Percentiles rank a stretch among this genome's conserved stretches.
phyloP scores from a whole-genome alignment of 2,329 filamentous ascomycete species.

The Claviceps monticola region DNA sequence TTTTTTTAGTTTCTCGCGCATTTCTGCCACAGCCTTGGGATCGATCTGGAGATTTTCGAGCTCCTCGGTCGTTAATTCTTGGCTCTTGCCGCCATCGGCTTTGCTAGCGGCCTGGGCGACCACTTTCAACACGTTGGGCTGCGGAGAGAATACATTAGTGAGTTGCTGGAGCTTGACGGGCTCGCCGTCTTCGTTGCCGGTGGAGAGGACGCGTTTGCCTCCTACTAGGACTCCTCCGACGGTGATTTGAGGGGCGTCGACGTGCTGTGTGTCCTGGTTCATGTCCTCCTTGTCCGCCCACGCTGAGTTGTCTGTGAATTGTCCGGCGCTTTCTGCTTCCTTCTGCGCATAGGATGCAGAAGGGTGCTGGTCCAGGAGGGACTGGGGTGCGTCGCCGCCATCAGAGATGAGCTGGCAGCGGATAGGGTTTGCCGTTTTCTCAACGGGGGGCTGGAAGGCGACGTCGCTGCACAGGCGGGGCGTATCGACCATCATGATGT shows the following conservation, averaged over 20 bases:
- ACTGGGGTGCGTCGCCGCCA: conserved; percentile 30
- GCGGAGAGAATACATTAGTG: conserved; percentile 15
- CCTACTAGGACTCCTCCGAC: conserved; percentile 42
- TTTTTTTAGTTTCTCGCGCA: conserved; percentile 54
- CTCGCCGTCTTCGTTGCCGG: conserved; percentile 32
- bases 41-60: conserved; percentile 55
- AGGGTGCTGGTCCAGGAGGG: conserved; percentile 15
- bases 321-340: conserved; percentile 10
- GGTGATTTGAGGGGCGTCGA: conserved; percentile 18
- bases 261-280: conserved; percentile 18
- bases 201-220: conserved; percentile 33
- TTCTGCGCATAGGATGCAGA: conserved; percentile 19
- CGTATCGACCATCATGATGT: conserved; percentile 86
- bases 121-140: conserved; percentile 19
- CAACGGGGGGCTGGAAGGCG: conserved; percentile 70
- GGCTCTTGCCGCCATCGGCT: conserved; percentile 47
- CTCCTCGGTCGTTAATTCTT: conserved; percentile 49
- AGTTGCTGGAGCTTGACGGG: conserved; percentile 26
- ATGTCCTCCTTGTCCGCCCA: not conserved
- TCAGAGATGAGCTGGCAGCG: conserved; percentile 58
- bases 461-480: conserved; percentile 77
- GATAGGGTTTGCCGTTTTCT: conserved; percentile 63
- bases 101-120: conserved; percentile 31
- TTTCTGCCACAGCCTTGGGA: conserved; percentile 50
- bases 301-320: conserved; percentile 6